Evolutionary conservation across 202 grass and related monocot species (phyloP).

Genomic region (Musa balbisiana): DNA sequence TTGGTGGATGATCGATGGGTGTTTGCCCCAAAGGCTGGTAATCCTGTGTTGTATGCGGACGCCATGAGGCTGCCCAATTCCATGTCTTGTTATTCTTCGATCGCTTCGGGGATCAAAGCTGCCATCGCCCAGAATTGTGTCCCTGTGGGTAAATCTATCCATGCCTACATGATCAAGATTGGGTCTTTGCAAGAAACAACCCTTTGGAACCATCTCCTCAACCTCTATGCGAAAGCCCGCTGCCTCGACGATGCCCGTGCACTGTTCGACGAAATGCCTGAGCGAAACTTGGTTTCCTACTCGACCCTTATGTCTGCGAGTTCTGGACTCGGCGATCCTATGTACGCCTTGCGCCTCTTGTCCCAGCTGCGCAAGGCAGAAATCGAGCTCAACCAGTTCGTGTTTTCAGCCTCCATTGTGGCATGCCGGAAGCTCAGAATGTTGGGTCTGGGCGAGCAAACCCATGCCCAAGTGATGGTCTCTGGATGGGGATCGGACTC

Average conservation of each 20-base stretch:
- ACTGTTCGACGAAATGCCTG: constrained; percentile 46
- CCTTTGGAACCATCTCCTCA: constrained; percentile 12
- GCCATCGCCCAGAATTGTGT: not conserved
- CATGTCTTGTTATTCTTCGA: not conserved
- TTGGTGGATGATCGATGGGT: too few species aligned
- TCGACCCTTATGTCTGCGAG: constrained; percentile 23
- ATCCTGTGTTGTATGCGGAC: too few species aligned
- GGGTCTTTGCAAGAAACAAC: not conserved
- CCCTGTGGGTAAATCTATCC: not conserved
- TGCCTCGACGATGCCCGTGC: constrained; percentile 8
- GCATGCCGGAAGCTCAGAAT: constrained; percentile 24
- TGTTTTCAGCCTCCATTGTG: constrained; percentile 21
- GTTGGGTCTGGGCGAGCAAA: constrained; percentile 19
- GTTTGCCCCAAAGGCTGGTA: too few species aligned
- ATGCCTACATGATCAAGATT: not conserved
- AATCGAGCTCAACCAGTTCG: constrained; percentile 19
- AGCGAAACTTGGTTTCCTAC: constrained; percentile 27
- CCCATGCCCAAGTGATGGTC: constrained; percentile 25
- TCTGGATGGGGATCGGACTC: constrained; percentile 15
- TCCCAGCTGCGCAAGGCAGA: not conserved
- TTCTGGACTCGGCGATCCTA: constrained; percentile 11
- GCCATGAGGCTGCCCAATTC: not conserved
- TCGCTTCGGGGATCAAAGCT: not conserved
- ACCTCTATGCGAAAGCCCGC: not conserved
- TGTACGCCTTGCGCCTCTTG: constrained; percentile 17